Base-by-base conservation (phyloP, 2,329 filamentous ascomycete genomes). In the Aspergillus viridinutans region DNA sequence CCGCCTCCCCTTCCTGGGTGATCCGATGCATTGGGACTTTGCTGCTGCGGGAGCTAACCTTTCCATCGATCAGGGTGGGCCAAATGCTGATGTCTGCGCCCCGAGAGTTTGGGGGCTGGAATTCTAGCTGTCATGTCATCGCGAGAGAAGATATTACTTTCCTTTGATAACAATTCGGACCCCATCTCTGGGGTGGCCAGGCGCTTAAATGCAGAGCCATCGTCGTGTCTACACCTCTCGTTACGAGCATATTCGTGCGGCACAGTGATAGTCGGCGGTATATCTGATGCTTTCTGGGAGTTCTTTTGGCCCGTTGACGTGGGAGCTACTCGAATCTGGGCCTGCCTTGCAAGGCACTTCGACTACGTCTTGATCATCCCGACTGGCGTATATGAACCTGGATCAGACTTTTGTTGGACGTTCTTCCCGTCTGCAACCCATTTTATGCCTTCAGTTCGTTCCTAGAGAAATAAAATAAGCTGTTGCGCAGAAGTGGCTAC, bases 121-220 rank as follows among this genome's bases (percentile, higher is more conserved):
- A 63, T 50, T 54, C 32, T 57, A 42, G 51, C 45, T 58, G 52
- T 60, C 58, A 63, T 62, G 52, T 61, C 61, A 64, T 63, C 56
- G 51, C 49, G 29, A 40, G 20, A 50, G 47, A 50, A 49, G 52
- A 54, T 53, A 52, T 23, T 58, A 49, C 45, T 55, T 51, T 38
- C 49, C 50, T 53, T 51, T 53, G 49, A 54, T 51, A 55, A 55
- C 57, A 61, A 58, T 60, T 56, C 60, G 59, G 64, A 63, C 64
- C 64, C 65, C 56, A 62, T 62, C 54, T 60, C 65, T 59, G 62
- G 63, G 54, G 64, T 65, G 60, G 56, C 55, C 60, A 66, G 67
- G 71, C 71, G 71, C 71, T 74, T 73, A 72, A 72, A 70, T 68
- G 68, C 66, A 71, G 68, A 66, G 56, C 63, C 62, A 64, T 69